Evolutionary conservation across 768 basidiomycete genomes (phyloP), one percentile per base, ranked within the genome.

Genomic region (Hygrophoropsis aurantiaca): DNA sequence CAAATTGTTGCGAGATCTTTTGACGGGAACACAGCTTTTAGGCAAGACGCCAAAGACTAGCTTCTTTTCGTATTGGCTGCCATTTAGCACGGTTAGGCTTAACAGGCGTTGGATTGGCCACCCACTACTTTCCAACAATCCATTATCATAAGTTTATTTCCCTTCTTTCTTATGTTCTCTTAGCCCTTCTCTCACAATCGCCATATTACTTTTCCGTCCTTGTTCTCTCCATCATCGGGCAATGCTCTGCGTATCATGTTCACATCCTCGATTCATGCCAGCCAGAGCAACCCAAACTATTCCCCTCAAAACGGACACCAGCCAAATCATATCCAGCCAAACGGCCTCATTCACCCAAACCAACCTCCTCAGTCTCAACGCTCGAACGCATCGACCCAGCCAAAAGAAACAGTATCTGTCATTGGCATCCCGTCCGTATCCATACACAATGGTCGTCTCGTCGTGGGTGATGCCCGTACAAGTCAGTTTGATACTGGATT

Each of bases 371-470:
- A 52, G 49, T 52, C 53, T 42, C 47, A 47, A 23, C 49, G 39
- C 40, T 40, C 55, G 11, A 15, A 42, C 37, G 38, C 58, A 50
- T 47, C 58, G 38, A 56, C 48, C 15, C 46, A 56, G n/a, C 60
- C 57, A 51, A 85, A 81, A 68, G 80, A 85, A 48, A 79, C 81
- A 52, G 74, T 89, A 66, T 73, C 70, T 48, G 84, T 90, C 53
- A 66, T 79, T 57, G 90, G 82, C 37, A 80, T 90, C 46, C 90
- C 90, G 56, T 82, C 90, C 49, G 83, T 90, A 57, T 73, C 84
- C 45, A 82, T 90, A 57, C 75, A 81, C 53, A 74, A 82, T 65
- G 79, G 83, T 61, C 75, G 73, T 47, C 82, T 91, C 55, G 68
- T 83, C 58, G 85, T 91, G 58, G 90, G 90, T 57, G 77, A 79